Percentiles rank a stretch among this genome's conserved stretches.
phyloP scores from a whole-genome alignment of 805 yeast genomes.

The Hanseniaspora pseudoguilliermondii region DNA sequence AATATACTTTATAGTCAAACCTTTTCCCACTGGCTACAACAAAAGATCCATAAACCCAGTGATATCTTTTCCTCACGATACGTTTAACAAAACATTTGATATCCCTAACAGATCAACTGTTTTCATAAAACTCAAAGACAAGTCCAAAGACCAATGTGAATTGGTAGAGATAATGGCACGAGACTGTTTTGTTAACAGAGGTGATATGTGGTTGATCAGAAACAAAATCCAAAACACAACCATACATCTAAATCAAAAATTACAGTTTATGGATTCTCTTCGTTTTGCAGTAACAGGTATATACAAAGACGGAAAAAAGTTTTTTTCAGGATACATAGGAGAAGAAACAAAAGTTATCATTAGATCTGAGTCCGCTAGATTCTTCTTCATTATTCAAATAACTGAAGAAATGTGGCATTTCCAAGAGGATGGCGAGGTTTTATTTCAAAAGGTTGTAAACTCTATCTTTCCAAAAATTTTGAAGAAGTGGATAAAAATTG shows the following conservation, averaged over 20 bases:
- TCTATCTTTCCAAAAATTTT: conserved; percentile 85
- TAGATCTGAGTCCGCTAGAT: conserved; percentile 80
- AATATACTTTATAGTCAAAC: conserved; percentile 34
- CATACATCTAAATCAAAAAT: conserved; percentile 50
- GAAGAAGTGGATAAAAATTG: conserved; percentile 72
- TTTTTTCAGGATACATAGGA: conserved; percentile 66
- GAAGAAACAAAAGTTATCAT: conserved; percentile 66
- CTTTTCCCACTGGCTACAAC: conserved; percentile 24
- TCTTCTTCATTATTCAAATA: conserved; percentile 73
- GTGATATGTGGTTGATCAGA: conserved; percentile 84
- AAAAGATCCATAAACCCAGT: conserved; percentile 28
- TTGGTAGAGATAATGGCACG: conserved; percentile 68
- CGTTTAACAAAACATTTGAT: conserved; percentile 47
- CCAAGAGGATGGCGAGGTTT: conserved; percentile 89
- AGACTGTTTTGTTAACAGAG: conserved; percentile 71
- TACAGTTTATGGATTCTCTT: conserved; percentile 49
- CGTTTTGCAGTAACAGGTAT: conserved; percentile 53
- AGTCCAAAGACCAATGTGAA: conserved; percentile 54
- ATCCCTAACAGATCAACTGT: conserved; percentile 59
- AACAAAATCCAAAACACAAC: conserved; percentile 49
- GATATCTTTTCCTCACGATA: conserved; percentile 48
- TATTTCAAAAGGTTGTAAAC: conserved; percentile 84
- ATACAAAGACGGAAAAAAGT: conserved; percentile 50
- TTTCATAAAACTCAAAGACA: conserved; percentile 37
- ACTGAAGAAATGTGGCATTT: conserved; percentile 97